A percentile compares a stretch with the other conserved stretches of the same genome.
Conservation (phyloP, 768 basidiomycete genomes). For the Lentinus tigrinus region DNA sequence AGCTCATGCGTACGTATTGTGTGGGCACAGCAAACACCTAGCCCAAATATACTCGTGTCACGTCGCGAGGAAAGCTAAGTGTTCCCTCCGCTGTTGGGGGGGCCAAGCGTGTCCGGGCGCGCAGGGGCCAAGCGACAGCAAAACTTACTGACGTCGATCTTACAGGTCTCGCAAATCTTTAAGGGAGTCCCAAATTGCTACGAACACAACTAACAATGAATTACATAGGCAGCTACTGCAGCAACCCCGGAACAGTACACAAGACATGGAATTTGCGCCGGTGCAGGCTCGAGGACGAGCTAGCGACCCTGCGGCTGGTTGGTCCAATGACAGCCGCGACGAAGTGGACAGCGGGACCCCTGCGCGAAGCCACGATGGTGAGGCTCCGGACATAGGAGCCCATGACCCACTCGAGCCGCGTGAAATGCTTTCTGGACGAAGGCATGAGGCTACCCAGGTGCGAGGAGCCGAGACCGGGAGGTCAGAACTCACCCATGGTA, state of each 20-base stretch:
- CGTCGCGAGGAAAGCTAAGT: not conserved
- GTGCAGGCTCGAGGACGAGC: not conserved
- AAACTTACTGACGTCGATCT: constrained; percentile 1
- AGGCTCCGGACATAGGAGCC: not conserved
- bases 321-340: not conserved
- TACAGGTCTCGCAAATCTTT: not conserved
- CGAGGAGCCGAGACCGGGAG: no score
- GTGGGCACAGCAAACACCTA: not conserved
- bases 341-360: not conserved
- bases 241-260: not conserved
- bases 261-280: not conserved
- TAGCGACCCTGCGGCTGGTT: not conserved
- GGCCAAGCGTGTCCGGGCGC: not conserved
- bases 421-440: not conserved
- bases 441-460: no score
- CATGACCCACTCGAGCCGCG: not conserved
- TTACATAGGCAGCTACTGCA: constrained; percentile 6
- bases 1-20: no score
- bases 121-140: no score
- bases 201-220: not conserved
- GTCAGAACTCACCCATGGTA: no score
- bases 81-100: not conserved
- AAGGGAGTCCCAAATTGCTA: not conserved
- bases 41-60: not conserved
- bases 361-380: not conserved